Percentiles rank a stretch among this genome's conserved stretches.
These are phyloP conservation scores for Metarhizium guizhouense DNA, from an alignment of 2,329 filamentous ascomycete genomes.

Conservation along the genomic window DNA sequence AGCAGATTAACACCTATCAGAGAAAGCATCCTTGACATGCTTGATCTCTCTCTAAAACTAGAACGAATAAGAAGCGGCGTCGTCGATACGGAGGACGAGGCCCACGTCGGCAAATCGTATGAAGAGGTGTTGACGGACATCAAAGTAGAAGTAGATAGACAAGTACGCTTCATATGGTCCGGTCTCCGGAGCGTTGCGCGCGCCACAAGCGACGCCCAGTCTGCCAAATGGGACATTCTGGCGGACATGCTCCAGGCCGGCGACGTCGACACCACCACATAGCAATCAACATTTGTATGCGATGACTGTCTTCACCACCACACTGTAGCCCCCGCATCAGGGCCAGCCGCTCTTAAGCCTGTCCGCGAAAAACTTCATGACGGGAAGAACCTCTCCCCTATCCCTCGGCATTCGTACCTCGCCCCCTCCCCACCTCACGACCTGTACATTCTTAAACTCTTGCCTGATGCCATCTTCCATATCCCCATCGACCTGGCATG, in stretches of 20 bases:
- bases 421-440: conserved; percentile 58
- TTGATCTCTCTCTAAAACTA: conserved; percentile 67
- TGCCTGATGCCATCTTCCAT: conserved; percentile 55
- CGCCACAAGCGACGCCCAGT: conserved; percentile 53
- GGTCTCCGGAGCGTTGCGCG: conserved; percentile 69
- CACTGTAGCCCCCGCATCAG: neutral
- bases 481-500: conserved; percentile 52
- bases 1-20: conserved; percentile 60
- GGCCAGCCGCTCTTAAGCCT: conserved; percentile 35
- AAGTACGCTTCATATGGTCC: conserved; percentile 61
- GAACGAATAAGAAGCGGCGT: conserved; percentile 43
- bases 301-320: too few species aligned
- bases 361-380: conserved; percentile 77
- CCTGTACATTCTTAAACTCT: conserved; percentile 57
- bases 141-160: conserved; percentile 52
- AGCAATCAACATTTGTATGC: neutral
- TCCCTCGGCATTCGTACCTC: conserved; percentile 77
- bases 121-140: conserved; percentile 45
- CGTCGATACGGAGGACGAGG: conserved; percentile 10
- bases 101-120: conserved; percentile 31
- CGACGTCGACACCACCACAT: conserved; percentile 9
- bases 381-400: conserved; percentile 77
- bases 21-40: conserved; percentile 61
- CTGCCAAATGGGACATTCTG: conserved; percentile 66
- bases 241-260: conserved; percentile 66